These are phyloP conservation scores for Torrubiellomyces zombiae DNA, from an alignment of 2,329 filamentous ascomycete genomes.

Conservation along the genomic window DNA sequence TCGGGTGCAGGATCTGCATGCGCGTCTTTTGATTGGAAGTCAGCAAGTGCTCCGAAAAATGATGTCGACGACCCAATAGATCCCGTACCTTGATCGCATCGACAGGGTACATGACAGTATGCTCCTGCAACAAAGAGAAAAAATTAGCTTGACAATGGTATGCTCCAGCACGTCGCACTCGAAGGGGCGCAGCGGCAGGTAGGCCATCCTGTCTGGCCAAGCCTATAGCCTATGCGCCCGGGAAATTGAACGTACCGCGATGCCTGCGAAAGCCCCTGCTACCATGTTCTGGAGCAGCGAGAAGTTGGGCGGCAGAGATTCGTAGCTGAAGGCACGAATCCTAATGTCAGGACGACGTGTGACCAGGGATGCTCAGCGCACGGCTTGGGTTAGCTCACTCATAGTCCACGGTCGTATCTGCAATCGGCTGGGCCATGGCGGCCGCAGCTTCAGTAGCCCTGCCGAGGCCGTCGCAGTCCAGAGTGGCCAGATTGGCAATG, in stretches of 20 bases:
- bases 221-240: too few species aligned
- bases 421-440: conserved; percentile 52
- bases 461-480: conserved; percentile 44
- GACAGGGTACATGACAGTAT: conserved; percentile 97
- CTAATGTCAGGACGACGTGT: conserved; percentile 1
- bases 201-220: too few species aligned
- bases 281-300: conserved; percentile 88
- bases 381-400: conserved; percentile 37
- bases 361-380: too few species aligned
- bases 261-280: conserved; percentile 90
- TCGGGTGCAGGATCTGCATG: conserved; percentile 90
- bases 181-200: too few species aligned
- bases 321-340: conserved; percentile 68
- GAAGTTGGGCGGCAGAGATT: conserved; percentile 87
- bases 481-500: conserved; percentile 39
- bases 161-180: too few species aligned
- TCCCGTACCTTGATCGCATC: conserved; percentile 79
- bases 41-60: conserved; percentile 4
- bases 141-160: too few species aligned
- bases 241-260: conserved; percentile 48
- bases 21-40: conserved; percentile 52
- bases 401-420: conserved; percentile 47
- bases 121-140: conserved; percentile 67
- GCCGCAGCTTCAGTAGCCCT: conserved; percentile 49
- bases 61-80: not conserved